A percentile compares a stretch with the other conserved stretches of the same genome.
Conservation (phyloP, 192 early-diverging fungal genomes). For the Rhizophagus sp. region DNA sequence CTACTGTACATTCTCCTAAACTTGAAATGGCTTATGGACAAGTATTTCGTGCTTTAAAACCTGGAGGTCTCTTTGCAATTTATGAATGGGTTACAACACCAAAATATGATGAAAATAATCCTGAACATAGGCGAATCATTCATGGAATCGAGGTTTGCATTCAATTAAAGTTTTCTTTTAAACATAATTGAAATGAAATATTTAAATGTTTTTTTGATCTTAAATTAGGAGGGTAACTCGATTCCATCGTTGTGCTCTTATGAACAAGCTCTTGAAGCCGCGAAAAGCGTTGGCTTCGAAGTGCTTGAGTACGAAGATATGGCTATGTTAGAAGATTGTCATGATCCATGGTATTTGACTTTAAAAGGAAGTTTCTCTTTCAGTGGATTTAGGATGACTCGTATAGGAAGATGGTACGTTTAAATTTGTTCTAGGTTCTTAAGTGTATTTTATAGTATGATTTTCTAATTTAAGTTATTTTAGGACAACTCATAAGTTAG, state of each 20-base stretch:
- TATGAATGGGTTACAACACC: slow-evolving; percentile 93
- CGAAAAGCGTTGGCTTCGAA: slow-evolving; percentile 79
- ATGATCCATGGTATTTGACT: slow-evolving; percentile 67
- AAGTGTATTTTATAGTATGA: background rate
- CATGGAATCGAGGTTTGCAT: slow-evolving; percentile 71
- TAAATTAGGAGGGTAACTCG: slow-evolving; percentile 72
- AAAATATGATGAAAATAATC: slow-evolving; percentile 75
- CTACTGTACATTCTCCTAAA: slow-evolving; percentile 81
- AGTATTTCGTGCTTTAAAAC: slow-evolving; percentile 86
- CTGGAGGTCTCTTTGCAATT: slow-evolving; percentile 81
- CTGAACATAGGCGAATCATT: slow-evolving; percentile 69
- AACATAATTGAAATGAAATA: too few species aligned
- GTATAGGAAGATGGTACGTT: slow-evolving; percentile 29
- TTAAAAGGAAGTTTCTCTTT: slow-evolving; percentile 47
- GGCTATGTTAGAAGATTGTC: slow-evolving; percentile 48
- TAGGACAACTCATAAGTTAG: slow-evolving; percentile 69
- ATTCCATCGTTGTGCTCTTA: slow-evolving; percentile 79
- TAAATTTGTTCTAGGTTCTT: background rate
- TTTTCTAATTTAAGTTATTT: background rate
- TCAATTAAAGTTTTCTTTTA: background rate
- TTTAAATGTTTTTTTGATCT: background rate
- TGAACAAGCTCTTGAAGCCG: slow-evolving; percentile 66
- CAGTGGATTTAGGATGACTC: slow-evolving; percentile 30
- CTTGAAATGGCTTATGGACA: slow-evolving; percentile 82
- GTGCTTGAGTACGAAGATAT: slow-evolving; percentile 65